Conservation (phyloP, 1,139 yeast genomes). For the Yamadazyma membranifaciens region DNA sequence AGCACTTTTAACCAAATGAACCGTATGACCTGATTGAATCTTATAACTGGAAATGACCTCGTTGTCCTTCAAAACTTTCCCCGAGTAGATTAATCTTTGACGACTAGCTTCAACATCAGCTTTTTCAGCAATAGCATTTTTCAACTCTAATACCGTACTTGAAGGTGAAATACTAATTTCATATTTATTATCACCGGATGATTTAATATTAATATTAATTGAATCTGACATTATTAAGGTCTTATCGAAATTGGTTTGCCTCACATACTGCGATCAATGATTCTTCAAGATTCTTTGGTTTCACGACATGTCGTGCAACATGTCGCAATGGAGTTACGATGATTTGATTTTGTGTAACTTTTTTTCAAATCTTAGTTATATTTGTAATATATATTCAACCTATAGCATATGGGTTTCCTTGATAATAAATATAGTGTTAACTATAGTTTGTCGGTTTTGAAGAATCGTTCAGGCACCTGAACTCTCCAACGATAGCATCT, state of each 20-base stretch:
- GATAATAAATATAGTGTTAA: too few relatives aligned
- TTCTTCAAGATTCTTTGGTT: background rate
- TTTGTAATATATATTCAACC: too few relatives aligned
- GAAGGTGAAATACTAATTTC: slow-evolving; percentile 55
- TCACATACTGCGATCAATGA: background rate
- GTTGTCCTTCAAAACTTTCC: slow-evolving; percentile 84
- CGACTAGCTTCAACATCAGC: slow-evolving; percentile 69
- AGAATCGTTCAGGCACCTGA: too few relatives aligned
- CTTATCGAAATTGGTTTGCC: too few relatives aligned
- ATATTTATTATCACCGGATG: slow-evolving; percentile 80
- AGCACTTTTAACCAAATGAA: slow-evolving; percentile 81
- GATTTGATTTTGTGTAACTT: background rate
- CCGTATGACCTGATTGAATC: slow-evolving; percentile 80
- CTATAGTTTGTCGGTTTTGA: too few relatives aligned
- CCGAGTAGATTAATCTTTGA: slow-evolving; percentile 90
- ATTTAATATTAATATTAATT: slow-evolving; percentile 27
- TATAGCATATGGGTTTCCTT: too few relatives aligned
- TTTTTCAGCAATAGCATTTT: slow-evolving; percentile 57
- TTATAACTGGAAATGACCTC: slow-evolving; percentile 76
- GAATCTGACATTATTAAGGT: slow-evolving; percentile 3
- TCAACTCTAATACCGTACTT: slow-evolving; percentile 65
- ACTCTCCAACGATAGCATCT: too few relatives aligned
- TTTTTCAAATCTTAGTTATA: background rate
- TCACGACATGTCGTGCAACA: too few relatives aligned
- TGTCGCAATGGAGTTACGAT: too few relatives aligned